Evolutionary conservation across 129 eudicot species (phyloP).

Genomic region (Centaurea solstitialis): DNA sequence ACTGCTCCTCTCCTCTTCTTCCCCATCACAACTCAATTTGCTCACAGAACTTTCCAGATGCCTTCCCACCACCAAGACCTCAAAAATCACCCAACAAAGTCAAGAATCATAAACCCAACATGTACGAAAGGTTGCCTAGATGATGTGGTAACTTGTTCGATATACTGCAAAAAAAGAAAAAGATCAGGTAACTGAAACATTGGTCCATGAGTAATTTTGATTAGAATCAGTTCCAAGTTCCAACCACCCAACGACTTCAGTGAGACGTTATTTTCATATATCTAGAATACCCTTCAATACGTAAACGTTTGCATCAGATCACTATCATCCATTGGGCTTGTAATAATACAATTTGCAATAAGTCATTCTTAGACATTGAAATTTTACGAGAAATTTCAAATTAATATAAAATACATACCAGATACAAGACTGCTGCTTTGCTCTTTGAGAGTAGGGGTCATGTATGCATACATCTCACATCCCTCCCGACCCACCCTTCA

Average conservation of each 20-base stretch:
- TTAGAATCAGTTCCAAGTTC: too few relatives aligned
- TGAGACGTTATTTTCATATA: not conserved
- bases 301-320: too few relatives aligned
- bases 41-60: constrained; percentile 7
- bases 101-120: not conserved
- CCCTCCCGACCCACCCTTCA: not conserved
- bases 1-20: not conserved
- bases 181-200: not conserved
- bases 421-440: not conserved
- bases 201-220: not conserved
- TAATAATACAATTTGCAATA: not conserved
- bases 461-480: not conserved
- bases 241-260: too few relatives aligned
- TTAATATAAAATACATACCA: constrained; percentile 6
- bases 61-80: constrained; percentile 2
- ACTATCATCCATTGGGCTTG: not conserved
- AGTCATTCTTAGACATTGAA: not conserved
- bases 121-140: not conserved
- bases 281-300: not conserved
- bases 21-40: not conserved
- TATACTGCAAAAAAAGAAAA: not conserved
- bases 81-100: not conserved
- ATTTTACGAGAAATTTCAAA: not conserved
- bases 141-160: not conserved
- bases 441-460: not conserved